These are phyloP conservation scores for Ulota crispa DNA, from an alignment of 225 moss, liverwort and hornwort genomes.

Conservation along the genomic window DNA sequence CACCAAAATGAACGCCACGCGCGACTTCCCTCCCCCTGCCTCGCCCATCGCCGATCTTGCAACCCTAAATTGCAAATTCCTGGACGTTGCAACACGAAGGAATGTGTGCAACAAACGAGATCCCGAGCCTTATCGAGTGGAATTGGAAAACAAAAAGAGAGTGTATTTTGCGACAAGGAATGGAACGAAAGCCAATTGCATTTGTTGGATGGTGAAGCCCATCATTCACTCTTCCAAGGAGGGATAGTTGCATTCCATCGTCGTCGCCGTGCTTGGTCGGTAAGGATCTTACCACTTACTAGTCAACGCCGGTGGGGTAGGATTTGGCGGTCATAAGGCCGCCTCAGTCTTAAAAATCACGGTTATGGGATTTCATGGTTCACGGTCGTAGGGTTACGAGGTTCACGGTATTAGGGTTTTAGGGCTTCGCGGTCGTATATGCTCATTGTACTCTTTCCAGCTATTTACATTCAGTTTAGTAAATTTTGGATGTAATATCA, in stretches of 20 bases:
- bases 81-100: background rate
- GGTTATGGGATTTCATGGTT: no score
- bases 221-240: background rate
- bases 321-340: background rate
- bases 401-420: no score
- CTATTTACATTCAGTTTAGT: no score
- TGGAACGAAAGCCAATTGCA: background rate
- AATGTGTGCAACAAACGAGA: background rate
- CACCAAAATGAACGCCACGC: conserved; percentile 61
- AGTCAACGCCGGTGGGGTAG: background rate
- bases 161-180: background rate
- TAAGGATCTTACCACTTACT: background rate
- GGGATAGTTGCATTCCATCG: background rate
- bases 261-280: background rate
- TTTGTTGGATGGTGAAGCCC: background rate
- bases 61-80: background rate
- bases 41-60: background rate
- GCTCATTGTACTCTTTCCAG: no score
- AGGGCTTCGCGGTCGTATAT: no score
- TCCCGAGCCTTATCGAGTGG: background rate
- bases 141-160: no score
- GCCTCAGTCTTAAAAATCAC: no score
- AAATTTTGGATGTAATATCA: no score
- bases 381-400: no score
- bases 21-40: background rate